Evolutionary conservation across 129 eudicot genomes (phyloP), one percentile per base, ranked within the genome.

Genomic region (Artemisia tridentata): DNA sequence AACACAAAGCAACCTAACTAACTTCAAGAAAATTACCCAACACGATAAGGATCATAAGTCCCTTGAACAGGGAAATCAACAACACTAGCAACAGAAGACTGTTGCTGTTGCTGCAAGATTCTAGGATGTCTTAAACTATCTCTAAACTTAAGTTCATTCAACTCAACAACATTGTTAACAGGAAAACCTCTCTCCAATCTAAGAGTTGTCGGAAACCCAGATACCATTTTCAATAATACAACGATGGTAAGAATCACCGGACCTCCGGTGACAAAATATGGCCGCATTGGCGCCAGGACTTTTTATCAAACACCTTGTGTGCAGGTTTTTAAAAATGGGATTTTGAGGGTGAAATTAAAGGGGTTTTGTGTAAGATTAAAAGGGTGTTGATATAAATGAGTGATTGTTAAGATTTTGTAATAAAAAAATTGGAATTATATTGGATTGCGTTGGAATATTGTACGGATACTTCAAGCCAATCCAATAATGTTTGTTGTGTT

Each of bases 51-150:
- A 78, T 93, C 95, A 63, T 77, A 93, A 47, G 96, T 90, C 27
- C 99, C 99, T 63, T 84, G 78, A 29, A 93, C 96, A 14, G 87
- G 82, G 72, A 93, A 87, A 79, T 93, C 92, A 64, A 84, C 84
- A 43, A 93, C 89, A 8, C 96, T 96, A n/a, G 65, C 81, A 12
- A 73, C 72, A 68, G 81, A 25, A 57, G 81, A 73, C 43, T 58
- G 15, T 11, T 74, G 78, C 85, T 87, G 45, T 15, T 65, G 72
- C 88, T 89, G 91, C 86, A 93, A 79, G 53, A 87, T 55, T 57
- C 93, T 80, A 29, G 87, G 84, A 76, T 93, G 99, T 68, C 99
- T 53, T 15, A 78, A 72, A 56, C 85, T 75, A 81, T 95, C 99
- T 18, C 81, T 76, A 20, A 59, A 58, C 72, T 85, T 86, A 73